Percentiles rank a stretch among this genome's conserved stretches.
These are phyloP conservation scores for Clarireedia homoeocarpa DNA, from an alignment of 2,329 filamentous ascomycete genomes.

Conservation along the genomic window DNA sequence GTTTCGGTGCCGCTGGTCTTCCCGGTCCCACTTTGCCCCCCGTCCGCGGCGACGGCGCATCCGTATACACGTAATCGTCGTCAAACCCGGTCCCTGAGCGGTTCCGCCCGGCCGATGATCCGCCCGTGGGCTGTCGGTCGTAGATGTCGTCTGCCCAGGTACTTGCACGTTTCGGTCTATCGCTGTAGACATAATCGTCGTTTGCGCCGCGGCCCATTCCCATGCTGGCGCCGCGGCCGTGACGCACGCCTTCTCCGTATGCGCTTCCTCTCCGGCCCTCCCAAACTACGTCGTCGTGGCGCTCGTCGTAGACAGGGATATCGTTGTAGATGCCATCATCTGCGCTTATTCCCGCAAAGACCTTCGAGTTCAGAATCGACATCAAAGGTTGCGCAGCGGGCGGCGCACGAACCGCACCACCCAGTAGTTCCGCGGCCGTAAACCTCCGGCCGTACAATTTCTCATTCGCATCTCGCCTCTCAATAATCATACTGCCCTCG, in stretches of 20 bases:
- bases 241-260: slow-evolving; percentile 57
- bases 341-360: slow-evolving; percentile 61
- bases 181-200: slow-evolving; percentile 43
- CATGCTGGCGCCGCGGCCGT: slow-evolving; percentile 38
- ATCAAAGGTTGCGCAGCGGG: slow-evolving; percentile 78
- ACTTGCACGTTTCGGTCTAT: slow-evolving; percentile 51
- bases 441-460: slow-evolving; percentile 83
- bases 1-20: slow-evolving; percentile 82
- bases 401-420: slow-evolving; percentile 69
- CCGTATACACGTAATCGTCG: slow-evolving; percentile 48
- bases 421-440: slow-evolving; percentile 75
- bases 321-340: slow-evolving; percentile 85
- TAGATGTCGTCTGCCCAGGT: slow-evolving; percentile 75
- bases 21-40: slow-evolving; percentile 48
- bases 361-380: slow-evolving; percentile 73
- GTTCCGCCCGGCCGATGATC: slow-evolving; percentile 29
- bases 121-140: slow-evolving; percentile 44
- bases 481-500: slow-evolving; percentile 87
- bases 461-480: slow-evolving; percentile 93
- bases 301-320: slow-evolving; percentile 77
- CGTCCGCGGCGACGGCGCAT: slow-evolving; percentile 36
- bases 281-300: slow-evolving; percentile 78
- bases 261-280: slow-evolving; percentile 65
- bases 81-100: slow-evolving; percentile 35
- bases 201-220: slow-evolving; percentile 29